A percentile compares a stretch with the other conserved stretches of the same genome.
These are phyloP conservation scores for Phytomonas francai DNA, from an alignment of 208 protist genomes.

Conservation along the genomic window DNA sequence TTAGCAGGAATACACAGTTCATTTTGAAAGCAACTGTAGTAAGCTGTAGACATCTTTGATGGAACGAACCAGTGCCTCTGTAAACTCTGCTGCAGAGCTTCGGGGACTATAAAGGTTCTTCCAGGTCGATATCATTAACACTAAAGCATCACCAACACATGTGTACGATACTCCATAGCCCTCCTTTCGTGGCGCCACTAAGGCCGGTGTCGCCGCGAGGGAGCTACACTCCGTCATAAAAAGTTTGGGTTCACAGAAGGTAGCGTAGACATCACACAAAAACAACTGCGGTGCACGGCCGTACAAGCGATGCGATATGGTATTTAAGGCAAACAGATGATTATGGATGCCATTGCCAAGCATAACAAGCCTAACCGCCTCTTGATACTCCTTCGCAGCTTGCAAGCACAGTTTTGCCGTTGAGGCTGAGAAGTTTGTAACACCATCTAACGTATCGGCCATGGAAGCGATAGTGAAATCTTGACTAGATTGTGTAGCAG, in stretches of 20 bases:
- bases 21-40: neutral
- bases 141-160: neutral
- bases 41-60: neutral
- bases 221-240: neutral
- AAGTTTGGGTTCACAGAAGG: neutral
- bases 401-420: constrained; percentile 16
- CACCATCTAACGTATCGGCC: neutral
- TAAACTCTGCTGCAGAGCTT: neutral
- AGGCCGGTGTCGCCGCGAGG: neutral
- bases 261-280: neutral
- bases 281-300: constrained; percentile 34
- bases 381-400: constrained; percentile 27
- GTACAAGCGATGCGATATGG: constrained; percentile 27
- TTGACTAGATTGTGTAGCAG: neutral
- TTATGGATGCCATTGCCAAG: constrained; percentile 38
- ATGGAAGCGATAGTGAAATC: neutral
- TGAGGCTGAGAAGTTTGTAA: neutral
- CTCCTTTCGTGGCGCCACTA: neutral
- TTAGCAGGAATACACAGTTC: neutral
- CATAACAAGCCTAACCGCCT: constrained; percentile 21
- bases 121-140: constrained; percentile 2
- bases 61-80: neutral
- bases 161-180: neutral
- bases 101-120: neutral
- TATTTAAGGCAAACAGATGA: constrained; percentile 54